These are phyloP conservation scores for Aspergillus ostianus DNA, from an alignment of 495 filamentous ascomycete genomes.

Conservation along the genomic window DNA sequence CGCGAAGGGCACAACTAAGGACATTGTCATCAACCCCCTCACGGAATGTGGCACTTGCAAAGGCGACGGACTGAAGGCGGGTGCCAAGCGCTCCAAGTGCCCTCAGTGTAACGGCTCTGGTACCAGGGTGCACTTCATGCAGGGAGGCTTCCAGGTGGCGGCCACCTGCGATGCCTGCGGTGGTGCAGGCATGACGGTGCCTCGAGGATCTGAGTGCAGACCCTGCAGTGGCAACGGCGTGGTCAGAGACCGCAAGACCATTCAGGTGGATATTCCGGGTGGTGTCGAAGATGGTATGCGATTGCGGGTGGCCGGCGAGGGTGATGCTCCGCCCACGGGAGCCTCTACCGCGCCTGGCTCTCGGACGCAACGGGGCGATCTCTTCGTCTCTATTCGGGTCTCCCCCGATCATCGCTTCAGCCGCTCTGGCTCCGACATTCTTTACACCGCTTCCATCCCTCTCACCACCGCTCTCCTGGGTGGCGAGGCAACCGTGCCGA, in stretches of 20 bases:
- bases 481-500: slow-evolving; percentile 85
- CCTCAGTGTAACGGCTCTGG: slow-evolving; percentile 82
- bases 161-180: slow-evolving; percentile 80
- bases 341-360: slow-evolving; percentile 55
- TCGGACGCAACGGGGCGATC: slow-evolving; percentile 68
- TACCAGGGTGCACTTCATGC: slow-evolving; percentile 80
- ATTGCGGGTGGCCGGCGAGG: slow-evolving; percentile 74
- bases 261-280: slow-evolving; percentile 85
- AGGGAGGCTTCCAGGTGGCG: slow-evolving; percentile 92
- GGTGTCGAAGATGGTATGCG: slow-evolving; percentile 97
- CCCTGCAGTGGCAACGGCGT: slow-evolving; percentile 79
- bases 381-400: slow-evolving; percentile 83
- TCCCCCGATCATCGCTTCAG: slow-evolving; percentile 82
- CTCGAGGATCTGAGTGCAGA: slow-evolving; percentile 74
- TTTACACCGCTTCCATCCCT: slow-evolving; percentile 88
- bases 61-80: slow-evolving; percentile 81
- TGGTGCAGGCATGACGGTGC: slow-evolving; percentile 69
- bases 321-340: slow-evolving; percentile 79
- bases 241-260: slow-evolving; percentile 69
- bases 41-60: slow-evolving; percentile 75
- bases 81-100: slow-evolving; percentile 69
- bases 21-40: slow-evolving; percentile 75
- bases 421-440: slow-evolving; percentile 79
- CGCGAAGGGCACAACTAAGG: slow-evolving; percentile 79
- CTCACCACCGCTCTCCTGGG: slow-evolving; percentile 91